phyloP scores from a whole-genome alignment of 257 asterid species.

The Perilla frutescens region DNA sequence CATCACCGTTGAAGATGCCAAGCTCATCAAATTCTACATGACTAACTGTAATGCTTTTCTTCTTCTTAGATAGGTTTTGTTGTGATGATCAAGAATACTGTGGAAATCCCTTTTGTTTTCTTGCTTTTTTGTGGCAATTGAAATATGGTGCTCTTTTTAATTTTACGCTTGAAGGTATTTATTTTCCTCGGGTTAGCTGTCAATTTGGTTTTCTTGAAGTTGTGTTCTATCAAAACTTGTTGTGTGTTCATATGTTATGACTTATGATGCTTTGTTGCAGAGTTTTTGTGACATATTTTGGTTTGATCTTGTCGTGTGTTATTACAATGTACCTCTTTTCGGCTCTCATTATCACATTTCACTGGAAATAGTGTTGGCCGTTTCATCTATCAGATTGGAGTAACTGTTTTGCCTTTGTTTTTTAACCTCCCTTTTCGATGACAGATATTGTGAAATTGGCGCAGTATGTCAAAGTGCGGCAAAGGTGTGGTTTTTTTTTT shows the following conservation, averaged over 20 bases:
- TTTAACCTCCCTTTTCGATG: background rate
- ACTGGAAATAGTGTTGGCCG: background rate
- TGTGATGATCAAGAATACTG: background rate
- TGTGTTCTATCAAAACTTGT: background rate
- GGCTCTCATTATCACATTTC: background rate
- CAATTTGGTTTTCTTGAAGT: background rate
- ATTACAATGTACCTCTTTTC: background rate
- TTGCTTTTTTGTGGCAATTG: background rate
- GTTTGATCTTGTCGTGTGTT: conserved; percentile 11
- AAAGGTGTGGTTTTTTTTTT: conserved; percentile 59
- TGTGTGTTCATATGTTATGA: background rate
- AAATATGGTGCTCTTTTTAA: background rate
- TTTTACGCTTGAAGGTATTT: background rate
- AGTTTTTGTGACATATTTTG: background rate
- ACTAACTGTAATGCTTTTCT: conserved; percentile 58
- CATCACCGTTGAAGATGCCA: conserved; percentile 81
- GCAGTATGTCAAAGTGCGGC: conserved; percentile 85
- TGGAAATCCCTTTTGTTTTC: background rate
- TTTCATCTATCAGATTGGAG: background rate
- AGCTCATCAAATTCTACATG: conserved; percentile 90
- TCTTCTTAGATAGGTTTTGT: conserved; percentile 3
- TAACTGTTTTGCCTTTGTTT: conserved; percentile 13
- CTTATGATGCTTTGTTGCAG: background rate
- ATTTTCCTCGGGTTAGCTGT: background rate
- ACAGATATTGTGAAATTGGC: conserved; percentile 92